phyloP scores from a whole-genome alignment of 176 grass and related monocot genomes.

The Echinochloa phyllopogon region DNA sequence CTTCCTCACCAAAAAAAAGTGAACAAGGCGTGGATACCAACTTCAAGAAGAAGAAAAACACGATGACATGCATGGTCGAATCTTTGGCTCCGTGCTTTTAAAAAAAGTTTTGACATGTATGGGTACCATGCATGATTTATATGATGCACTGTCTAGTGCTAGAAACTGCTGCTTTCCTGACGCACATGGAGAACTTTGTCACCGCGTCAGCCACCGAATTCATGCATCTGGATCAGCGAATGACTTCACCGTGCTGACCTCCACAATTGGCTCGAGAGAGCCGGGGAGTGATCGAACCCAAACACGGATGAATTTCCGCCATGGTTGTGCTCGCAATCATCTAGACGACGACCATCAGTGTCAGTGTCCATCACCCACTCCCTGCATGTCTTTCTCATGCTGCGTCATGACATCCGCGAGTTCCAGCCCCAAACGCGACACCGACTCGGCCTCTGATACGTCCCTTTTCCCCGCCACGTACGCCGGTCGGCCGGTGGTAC shows the following conservation, averaged over 20 bases:
- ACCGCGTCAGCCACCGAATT: neutral
- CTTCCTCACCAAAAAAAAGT: too few relatives aligned
- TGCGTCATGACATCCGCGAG: conserved; percentile 18
- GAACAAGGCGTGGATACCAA: neutral
- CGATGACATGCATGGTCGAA: neutral
- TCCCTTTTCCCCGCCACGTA: neutral
- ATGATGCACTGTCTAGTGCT: neutral
- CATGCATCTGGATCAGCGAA: conserved; percentile 13
- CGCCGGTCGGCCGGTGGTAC: neutral
- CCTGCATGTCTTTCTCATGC: neutral
- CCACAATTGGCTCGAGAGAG: neutral
- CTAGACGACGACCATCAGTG: neutral
- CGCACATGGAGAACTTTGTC: neutral
- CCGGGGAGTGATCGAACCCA: neutral
- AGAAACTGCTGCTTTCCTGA: neutral
- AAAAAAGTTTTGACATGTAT: neutral
- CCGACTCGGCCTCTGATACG: neutral
- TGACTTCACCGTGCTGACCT: neutral
- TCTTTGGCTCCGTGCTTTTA: neutral
- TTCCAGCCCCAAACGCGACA: conserved; percentile 3
- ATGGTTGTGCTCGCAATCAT: conserved; percentile 40
- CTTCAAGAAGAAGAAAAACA: neutral
- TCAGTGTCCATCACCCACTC: neutral
- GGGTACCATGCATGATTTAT: too few relatives aligned
- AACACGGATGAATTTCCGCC: neutral